Base-by-base conservation (phyloP, 768 basidiomycete species). In the Mycena vulgaris region DNA sequence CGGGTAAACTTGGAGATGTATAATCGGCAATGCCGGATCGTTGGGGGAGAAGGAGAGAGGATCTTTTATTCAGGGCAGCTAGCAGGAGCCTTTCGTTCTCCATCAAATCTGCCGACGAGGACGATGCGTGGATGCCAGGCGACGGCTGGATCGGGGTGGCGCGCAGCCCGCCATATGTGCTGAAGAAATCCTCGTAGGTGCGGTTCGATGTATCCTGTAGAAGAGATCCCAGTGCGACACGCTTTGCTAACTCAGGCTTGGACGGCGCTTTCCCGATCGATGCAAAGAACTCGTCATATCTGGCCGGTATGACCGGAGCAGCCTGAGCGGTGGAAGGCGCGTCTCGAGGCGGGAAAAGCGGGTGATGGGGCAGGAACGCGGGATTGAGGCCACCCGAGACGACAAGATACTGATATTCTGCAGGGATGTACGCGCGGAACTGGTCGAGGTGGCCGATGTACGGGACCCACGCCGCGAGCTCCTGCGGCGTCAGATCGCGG, bases 261-360 rank as follows among this genome's bases (percentile, higher is more conserved):
- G 51, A 19, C 1, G 30, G 3, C 19, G 55, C 23, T 6, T 23
- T 3, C 10, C 16, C 35, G 14, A 57, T 9, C 13, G 56, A 40
- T 40, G 59, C 40, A n/a, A 60, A 60, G 39, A 60, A 60, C 27
- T 60, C 59, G 42, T 60, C 59, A 13, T 60, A 60, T 28, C 45
- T 28, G 27, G 30, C 40, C 40, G 42, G 28, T 17, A 59, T 31
- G 2, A 28, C 25, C 42, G 59, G 30, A 48, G n/a, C n/a, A n/a
- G n/a, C n/a, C n/a, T n/a, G n/a, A n/a, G n/a, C n/a, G n/a, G n/a
- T n/a, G n/a, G n/a, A n/a, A n/a, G 42, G 40, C 21, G n/a, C 2
- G 19, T 48, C n/a, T n/a, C 5, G 7, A 0, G n/a, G 59, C 21
- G 59, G 4, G 17, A 45, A 21, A 8, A 60, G 59, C 10, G 59